phyloP scores from a whole-genome alignment of 768 basidiomycete genomes.

The Jaapia argillacea region DNA sequence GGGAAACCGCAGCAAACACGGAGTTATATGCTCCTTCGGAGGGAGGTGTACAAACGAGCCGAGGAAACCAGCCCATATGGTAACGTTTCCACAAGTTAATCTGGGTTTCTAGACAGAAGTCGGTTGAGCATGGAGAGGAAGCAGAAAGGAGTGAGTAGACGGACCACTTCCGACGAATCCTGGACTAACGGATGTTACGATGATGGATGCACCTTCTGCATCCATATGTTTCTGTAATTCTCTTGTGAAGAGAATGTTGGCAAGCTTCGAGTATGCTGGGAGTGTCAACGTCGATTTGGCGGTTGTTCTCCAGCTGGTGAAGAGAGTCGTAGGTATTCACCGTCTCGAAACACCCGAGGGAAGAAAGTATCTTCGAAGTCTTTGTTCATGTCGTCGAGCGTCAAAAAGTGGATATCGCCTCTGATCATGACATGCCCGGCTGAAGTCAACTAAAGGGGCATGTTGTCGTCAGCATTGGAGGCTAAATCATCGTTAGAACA shows the following conservation, averaged over 20 bases:
- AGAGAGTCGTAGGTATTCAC: slow-evolving; percentile 5
- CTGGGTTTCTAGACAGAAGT: background rate
- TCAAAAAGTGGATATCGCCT: slow-evolving; percentile 16
- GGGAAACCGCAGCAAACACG: slow-evolving; percentile 30
- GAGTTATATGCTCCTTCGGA: slow-evolving; percentile 25
- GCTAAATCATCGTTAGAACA: no score
- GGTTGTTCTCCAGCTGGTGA: background rate
- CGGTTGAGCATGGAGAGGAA: slow-evolving; percentile 5
- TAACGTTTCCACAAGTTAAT: background rate
- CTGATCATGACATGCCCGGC: no score
- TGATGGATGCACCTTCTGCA: slow-evolving; percentile 25
- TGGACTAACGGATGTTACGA: slow-evolving; percentile 29
- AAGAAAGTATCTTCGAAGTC: slow-evolving; percentile 17
- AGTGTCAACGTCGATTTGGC: no score
- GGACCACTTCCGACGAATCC: slow-evolving; percentile 29
- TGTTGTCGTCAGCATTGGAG: no score
- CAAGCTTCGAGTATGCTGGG: slow-evolving; percentile 40
- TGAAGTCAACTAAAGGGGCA: no score
- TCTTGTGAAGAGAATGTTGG: slow-evolving; percentile 36
- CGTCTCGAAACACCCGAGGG: slow-evolving; percentile 19
- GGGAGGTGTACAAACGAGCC: slow-evolving; percentile 18
- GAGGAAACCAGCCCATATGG: slow-evolving; percentile 13
- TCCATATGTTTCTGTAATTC: slow-evolving; percentile 40
- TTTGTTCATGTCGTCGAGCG: slow-evolving; percentile 25
- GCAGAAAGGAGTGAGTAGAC: background rate